These are phyloP conservation scores for Obba rivulosa DNA, from an alignment of 768 basidiomycete species.

Conservation along the genomic window DNA sequence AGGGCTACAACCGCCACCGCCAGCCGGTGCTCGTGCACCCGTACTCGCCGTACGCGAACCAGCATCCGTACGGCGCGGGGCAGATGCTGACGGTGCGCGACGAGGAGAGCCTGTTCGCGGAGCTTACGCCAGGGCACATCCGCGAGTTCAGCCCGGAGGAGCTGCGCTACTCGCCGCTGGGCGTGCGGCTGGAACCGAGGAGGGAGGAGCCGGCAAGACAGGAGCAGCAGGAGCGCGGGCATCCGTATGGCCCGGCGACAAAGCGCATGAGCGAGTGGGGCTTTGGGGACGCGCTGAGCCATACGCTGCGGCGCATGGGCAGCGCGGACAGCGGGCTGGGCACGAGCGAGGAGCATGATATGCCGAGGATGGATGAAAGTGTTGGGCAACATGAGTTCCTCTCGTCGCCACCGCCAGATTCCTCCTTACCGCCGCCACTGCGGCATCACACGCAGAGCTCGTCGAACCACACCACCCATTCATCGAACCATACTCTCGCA, in stretches of 20 bases:
- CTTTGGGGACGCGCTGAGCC: slow-evolving; percentile 58
- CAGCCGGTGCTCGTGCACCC: slow-evolving; percentile 23
- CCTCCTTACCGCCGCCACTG: neutral
- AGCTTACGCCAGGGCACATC: slow-evolving; percentile 23
- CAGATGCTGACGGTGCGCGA: neutral
- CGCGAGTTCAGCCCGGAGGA: slow-evolving; percentile 25
- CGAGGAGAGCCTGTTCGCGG: slow-evolving; percentile 20
- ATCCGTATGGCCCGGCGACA: slow-evolving; percentile 21
- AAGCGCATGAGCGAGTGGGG: slow-evolving; percentile 44
- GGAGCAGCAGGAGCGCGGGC: slow-evolving; percentile 4
- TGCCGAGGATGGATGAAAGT: neutral
- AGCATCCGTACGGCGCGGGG: slow-evolving; percentile 14
- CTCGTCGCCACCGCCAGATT: neutral
- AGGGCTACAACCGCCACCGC: slow-evolving; percentile 10
- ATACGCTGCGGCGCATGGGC: slow-evolving; percentile 29
- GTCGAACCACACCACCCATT: neutral
- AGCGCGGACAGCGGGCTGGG: slow-evolving; percentile 43
- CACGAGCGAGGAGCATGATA: slow-evolving; percentile 32
- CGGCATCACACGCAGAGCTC: neutral
- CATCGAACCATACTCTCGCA: slow-evolving; percentile 19
- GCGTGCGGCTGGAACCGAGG: slow-evolving; percentile 1
- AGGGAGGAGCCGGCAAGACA: neutral
- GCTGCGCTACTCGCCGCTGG: slow-evolving; percentile 25
- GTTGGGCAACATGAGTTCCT: neutral
- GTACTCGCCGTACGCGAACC: slow-evolving; percentile 16